These are phyloP conservation scores for Passalora sequoiae DNA, from an alignment of 2,329 filamentous ascomycete genomes.

Conservation along the genomic window DNA sequence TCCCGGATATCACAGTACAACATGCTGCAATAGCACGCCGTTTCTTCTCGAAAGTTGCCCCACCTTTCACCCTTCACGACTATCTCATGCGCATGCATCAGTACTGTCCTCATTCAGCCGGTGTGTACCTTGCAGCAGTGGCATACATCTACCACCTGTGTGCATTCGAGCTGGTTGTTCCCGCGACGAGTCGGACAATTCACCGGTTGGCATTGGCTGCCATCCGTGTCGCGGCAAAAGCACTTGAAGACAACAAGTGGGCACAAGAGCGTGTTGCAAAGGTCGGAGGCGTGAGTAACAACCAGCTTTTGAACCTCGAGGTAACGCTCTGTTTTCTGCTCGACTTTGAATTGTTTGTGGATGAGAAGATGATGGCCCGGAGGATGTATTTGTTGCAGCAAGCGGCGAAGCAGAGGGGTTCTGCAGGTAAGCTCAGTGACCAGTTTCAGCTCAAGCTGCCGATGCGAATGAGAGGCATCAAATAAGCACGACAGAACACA, in stretches of 20 bases:
- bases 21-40: slow-evolving; percentile 82
- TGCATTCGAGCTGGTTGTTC: slow-evolving; percentile 66
- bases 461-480: slow-evolving; percentile 17
- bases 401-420: slow-evolving; percentile 25
- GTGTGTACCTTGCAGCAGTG: slow-evolving; percentile 84
- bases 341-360: slow-evolving; percentile 65
- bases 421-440: slow-evolving; percentile 24
- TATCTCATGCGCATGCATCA: slow-evolving; percentile 83
- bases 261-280: slow-evolving; percentile 76
- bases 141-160: slow-evolving; percentile 81
- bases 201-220: slow-evolving; percentile 82
- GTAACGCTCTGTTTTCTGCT: slow-evolving; percentile 65
- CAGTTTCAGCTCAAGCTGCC: slow-evolving; percentile 32
- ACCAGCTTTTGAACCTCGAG: slow-evolving; percentile 77
- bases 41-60: slow-evolving; percentile 85
- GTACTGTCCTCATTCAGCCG: slow-evolving; percentile 90
- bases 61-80: slow-evolving; percentile 74
- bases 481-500: background rate
- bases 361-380: slow-evolving; percentile 29
- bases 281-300: slow-evolving; percentile 80
- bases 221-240: slow-evolving; percentile 85
- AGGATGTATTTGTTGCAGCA: slow-evolving; percentile 34
- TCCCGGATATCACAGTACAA: slow-evolving; percentile 69
- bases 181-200: slow-evolving; percentile 75
- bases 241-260: slow-evolving; percentile 86